Evolutionary conservation across 805 yeast genomes (phyloP), one percentile per base, ranked within the genome.

Genomic region (Lipomyces anomalus): DNA sequence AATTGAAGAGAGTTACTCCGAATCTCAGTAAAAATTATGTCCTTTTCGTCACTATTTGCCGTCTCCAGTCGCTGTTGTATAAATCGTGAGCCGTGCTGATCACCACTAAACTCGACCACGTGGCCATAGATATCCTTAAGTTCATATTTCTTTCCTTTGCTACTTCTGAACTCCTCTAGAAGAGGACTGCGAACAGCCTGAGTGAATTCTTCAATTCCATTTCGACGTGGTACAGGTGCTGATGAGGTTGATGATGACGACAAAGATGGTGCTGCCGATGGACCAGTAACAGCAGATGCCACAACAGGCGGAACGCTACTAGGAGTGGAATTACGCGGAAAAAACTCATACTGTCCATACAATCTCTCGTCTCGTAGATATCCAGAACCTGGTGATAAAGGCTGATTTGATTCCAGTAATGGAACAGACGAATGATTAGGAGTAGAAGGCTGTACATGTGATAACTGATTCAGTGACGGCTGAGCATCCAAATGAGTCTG

Each of bases 51-150:
- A n/a, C 68, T 68, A 6, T 73, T 53, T 0, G 94, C 80, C 5
- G 64, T 65, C 11, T 80, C 82, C 38, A 90, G 70, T 59, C 84
- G 82, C 58, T 89, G 95, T 67, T 92, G 99, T 53, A 92, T 90
- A 59, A 90, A 92, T 53, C 99, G 74, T 3, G 97, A 89, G 2
- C 99, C 99, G 63, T 88, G 94, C 67, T 92, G 99, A 67, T 92
- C 98, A 55, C 85, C 85, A 41, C 95, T 79, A 57, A 92, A 90
- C 64, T 90, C 97, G 48, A 84, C 73, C 4, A 92, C 92, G 61
- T 83, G 88, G 5, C 95, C 95, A 55, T 79, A 76, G 29, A 90
- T 80, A 60, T 85, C 95, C 48, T 73, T 76, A 55, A 92, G 70
- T 24, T 71, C 71, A 61, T 78, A 82, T 50, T 79, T 78, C 39